A percentile compares a stretch with the other conserved stretches of the same genome.
These are phyloP conservation scores for Paratinospora sagittata DNA, from an alignment of 164 flowering plant genomes.

Conservation along the genomic window DNA sequence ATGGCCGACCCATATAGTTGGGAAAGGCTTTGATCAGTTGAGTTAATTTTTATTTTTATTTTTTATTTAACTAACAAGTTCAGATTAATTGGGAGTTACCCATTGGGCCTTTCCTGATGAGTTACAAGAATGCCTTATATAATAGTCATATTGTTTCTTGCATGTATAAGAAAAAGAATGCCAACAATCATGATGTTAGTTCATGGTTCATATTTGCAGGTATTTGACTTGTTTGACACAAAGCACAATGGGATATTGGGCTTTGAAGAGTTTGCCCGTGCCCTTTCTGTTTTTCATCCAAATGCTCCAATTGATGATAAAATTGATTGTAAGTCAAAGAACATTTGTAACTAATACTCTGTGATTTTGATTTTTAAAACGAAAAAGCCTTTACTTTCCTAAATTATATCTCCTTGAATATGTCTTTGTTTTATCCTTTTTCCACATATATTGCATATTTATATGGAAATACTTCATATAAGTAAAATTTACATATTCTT, in stretches of 20 bases:
- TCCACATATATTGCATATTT: not conserved
- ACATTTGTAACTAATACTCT: too few species aligned
- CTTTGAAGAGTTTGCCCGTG: conserved; percentile 81
- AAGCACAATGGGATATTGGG: conserved; percentile 76
- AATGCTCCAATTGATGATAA: too few species aligned
- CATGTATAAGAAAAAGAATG: too few species aligned
- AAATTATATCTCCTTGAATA: conserved; percentile 16
- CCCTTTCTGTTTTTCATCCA: conserved; percentile 83
- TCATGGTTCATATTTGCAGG: conserved; percentile 31
- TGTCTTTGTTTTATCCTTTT: not conserved
- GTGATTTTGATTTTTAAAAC: too few species aligned
- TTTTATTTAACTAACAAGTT: not conserved
- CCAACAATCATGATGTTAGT: not conserved
- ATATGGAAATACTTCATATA: not conserved
- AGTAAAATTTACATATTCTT: too few species aligned
- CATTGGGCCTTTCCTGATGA: not conserved
- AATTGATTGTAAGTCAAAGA: too few species aligned
- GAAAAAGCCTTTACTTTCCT: too few species aligned
- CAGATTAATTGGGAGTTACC: not conserved
- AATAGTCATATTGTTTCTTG: too few species aligned
- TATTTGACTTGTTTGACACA: conserved; percentile 79
- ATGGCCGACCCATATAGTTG: too few species aligned
- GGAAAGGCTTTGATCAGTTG: not conserved
- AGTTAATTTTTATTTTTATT: too few species aligned
- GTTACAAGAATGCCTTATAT: not conserved